Evolutionary conservation across 208 protist genomes (phyloP), one percentile per base, ranked within the genome.

Genomic region (Trypanosoma boissoni): DNA sequence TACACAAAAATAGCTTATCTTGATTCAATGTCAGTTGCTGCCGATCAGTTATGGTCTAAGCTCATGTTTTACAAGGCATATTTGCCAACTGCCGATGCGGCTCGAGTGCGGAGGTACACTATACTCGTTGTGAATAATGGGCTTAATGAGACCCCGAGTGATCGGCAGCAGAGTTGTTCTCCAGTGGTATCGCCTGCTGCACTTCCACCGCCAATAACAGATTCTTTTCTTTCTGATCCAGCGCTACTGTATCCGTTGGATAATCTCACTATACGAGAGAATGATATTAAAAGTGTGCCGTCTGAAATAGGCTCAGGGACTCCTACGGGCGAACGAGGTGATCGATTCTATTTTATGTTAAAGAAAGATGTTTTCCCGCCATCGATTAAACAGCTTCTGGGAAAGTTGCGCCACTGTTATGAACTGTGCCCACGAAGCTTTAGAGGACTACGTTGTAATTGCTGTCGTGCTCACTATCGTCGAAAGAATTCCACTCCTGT

Each of bases 51-150:
- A 20, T 93, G 85, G 70, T 56, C 66, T 16, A 51, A 64, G 0
- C 64, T 80, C 23, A 53, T 54, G 3, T 93, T 87, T 51, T 93
- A 93, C 71, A 86, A 81, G 62, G 80, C 82, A 7, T 93, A 85
- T 44, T 70, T 93, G 0, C 86, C 82, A 0, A 34, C 64, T 34
- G 71, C 72, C 20, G 82, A 90, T 16, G 55, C 75, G 1, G 41
- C 62, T 5, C 73, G 67, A 23, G 73, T 65, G 4, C 50, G 68
- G 41, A 69, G 59, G 3, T 93, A 83, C 42, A 80, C 86, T 12
- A 68, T 93, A 4, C 55, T 93, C 3, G 80, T 73, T 0, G 41
- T 72, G 26, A 52, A 63, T 16, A 49, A 64, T 1, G 46, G 2
- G 2, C 6, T 24, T 23, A 0, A 0, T 20, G 14, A 50, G 14